phyloP scores from a whole-genome alignment of 208 protist species.

The Porcisia deanei region DNA sequence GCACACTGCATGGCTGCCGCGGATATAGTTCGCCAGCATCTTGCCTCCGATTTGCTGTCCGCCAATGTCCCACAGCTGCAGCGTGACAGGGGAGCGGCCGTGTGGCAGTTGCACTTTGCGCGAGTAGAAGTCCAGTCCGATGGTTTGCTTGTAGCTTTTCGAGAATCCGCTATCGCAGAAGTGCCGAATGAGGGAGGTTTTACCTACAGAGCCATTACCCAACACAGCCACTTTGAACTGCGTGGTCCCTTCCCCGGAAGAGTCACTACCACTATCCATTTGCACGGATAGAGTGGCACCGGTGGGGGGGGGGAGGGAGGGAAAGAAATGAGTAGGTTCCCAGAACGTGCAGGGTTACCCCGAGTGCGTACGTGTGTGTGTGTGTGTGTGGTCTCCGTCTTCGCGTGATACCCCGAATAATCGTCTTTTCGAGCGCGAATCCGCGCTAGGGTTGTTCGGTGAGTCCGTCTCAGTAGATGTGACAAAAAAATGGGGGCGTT shows the following conservation, averaged over 20 bases:
- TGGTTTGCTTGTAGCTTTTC: constrained; percentile 94
- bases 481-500: too few relatives aligned
- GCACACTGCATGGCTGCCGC: constrained; percentile 88
- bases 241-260: constrained; percentile 35
- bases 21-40: constrained; percentile 95
- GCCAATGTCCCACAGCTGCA: constrained; percentile 97
- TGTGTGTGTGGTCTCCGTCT: constrained; percentile 12
- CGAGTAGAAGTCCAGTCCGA: constrained; percentile 96
- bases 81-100: constrained; percentile 44
- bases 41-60: constrained; percentile 93
- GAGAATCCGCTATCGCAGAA: constrained; percentile 89
- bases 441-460: neutral
- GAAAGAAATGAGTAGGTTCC: neutral
- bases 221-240: constrained; percentile 81
- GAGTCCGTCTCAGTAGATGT: neutral
- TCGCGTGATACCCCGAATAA: neutral
- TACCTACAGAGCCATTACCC: constrained; percentile 91
- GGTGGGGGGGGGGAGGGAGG: neutral
- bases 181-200: constrained; percentile 91
- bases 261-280: constrained; percentile 82
- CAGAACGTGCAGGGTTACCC: neutral
- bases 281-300: neutral
- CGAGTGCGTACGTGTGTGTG: neutral
- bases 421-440: neutral
- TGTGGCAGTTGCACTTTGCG: constrained; percentile 85